phyloP scores from a whole-genome alignment of 768 basidiomycete genomes.

The Xanthoconium stramineum region DNA sequence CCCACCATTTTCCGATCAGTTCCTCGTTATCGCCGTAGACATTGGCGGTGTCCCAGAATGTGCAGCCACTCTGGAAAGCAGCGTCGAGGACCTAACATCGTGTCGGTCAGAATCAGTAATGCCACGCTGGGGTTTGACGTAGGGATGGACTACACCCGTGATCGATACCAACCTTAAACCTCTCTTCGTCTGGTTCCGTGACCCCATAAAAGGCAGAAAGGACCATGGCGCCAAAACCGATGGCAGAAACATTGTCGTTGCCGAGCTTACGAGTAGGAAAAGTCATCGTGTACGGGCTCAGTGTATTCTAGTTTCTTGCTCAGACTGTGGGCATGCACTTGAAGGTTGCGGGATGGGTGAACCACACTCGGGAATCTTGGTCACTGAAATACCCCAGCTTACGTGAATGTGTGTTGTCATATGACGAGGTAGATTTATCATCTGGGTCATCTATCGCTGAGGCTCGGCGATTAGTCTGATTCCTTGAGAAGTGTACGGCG shows the following conservation, averaged over 20 bases:
- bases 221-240: conserved; percentile 65
- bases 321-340: no score
- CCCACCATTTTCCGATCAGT: conserved; percentile 37
- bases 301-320: no score
- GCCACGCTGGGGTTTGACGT: background rate
- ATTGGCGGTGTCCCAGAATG: conserved; percentile 47
- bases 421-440: no score
- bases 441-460: no score
- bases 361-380: no score
- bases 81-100: conserved; percentile 40
- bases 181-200: conserved; percentile 44
- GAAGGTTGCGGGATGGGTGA: no score
- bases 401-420: no score
- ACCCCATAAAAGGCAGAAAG: conserved; percentile 48
- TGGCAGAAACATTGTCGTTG: conserved; percentile 34
- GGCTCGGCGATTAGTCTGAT: no score
- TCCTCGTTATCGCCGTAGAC: conserved; percentile 43
- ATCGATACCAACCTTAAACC: conserved; percentile 44
- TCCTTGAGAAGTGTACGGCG: no score
- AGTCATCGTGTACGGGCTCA: background rate
- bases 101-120: background rate
- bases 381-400: no score
- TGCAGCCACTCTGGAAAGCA: conserved; percentile 39
- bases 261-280: conserved; percentile 46
- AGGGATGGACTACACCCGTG: no score